These are phyloP conservation scores for Lanzia echinophila DNA, from an alignment of 2,329 filamentous ascomycete genomes.

Conservation along the genomic window DNA sequence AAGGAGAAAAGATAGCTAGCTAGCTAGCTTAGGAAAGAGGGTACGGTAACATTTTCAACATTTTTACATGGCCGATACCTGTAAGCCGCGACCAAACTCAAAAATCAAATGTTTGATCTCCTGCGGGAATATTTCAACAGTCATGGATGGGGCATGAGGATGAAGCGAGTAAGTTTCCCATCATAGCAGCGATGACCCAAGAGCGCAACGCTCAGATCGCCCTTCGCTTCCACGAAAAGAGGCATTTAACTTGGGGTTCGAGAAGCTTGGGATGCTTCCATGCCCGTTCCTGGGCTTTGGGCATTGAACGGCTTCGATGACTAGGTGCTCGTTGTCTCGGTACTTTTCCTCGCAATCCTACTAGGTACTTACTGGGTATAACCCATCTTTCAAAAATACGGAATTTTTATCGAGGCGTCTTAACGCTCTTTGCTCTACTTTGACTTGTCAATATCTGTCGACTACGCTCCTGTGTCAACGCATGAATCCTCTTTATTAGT, in stretches of 20 bases:
- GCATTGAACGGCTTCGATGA: not conserved
- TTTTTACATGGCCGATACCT: not conserved
- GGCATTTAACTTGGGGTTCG: conserved; percentile 1
- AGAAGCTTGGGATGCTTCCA: conserved; percentile 2
- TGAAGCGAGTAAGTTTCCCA: conserved; percentile 1
- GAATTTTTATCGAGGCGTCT: not conserved
- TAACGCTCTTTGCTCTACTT: no score
- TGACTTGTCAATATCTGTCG: no score
- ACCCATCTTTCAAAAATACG: not conserved
- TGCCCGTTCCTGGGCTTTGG: not conserved
- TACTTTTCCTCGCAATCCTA: not conserved
- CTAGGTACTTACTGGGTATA: not conserved
- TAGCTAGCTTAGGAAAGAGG: not conserved
- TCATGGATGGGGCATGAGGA: not conserved
- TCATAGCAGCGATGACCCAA: not conserved
- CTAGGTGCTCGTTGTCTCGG: not conserved
- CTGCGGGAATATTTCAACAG: not conserved
- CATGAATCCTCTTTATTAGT: no score
- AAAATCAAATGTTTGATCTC: not conserved
- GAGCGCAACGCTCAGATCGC: conserved; percentile 5
- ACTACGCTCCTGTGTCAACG: no score
- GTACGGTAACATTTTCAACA: not conserved
- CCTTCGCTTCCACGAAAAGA: not conserved
- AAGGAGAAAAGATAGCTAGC: no score
- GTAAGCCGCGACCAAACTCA: not conserved